phyloP scores from a whole-genome alignment of 2,329 filamentous ascomycete species.

The Verticillium longisporum region DNA sequence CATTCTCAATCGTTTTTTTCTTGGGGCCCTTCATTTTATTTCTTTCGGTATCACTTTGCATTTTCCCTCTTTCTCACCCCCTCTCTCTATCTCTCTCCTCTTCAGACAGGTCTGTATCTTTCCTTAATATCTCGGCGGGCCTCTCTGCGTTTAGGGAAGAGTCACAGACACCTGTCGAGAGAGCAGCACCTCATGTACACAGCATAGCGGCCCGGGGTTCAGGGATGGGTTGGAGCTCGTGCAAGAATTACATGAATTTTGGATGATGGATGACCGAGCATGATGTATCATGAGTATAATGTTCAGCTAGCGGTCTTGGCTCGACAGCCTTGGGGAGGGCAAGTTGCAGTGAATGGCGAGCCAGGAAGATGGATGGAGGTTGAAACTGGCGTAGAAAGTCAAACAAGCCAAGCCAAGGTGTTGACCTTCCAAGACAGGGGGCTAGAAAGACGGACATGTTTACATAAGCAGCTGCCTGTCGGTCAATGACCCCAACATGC shows the following conservation, averaged over 20 bases:
- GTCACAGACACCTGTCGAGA: not conserved
- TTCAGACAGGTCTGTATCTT: not conserved
- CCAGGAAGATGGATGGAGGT: not conserved
- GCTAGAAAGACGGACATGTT: not conserved
- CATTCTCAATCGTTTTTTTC: not conserved
- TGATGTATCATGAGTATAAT: not conserved
- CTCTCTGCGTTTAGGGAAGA: not conserved
- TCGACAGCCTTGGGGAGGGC: not conserved
- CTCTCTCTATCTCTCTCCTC: not conserved
- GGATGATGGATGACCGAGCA: not conserved
- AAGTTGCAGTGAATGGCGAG: not conserved
- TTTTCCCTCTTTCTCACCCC: not conserved
- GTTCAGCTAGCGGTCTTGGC: too few relatives aligned
- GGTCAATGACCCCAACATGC: not conserved
- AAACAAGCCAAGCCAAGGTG: not conserved
- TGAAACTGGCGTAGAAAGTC: not conserved
- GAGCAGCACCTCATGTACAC: not conserved
- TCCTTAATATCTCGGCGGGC: not conserved
- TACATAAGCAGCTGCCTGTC: not conserved
- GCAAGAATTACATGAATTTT: not conserved
- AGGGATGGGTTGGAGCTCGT: not conserved
- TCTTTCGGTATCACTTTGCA: too few relatives aligned
- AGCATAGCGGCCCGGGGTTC: not conserved
- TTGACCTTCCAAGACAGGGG: not conserved
- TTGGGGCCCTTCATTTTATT: not conserved